Evolutionary conservation across 2,329 filamentous ascomycete genomes (phyloP).

Genomic region (Ceratocystis ficicola): DNA sequence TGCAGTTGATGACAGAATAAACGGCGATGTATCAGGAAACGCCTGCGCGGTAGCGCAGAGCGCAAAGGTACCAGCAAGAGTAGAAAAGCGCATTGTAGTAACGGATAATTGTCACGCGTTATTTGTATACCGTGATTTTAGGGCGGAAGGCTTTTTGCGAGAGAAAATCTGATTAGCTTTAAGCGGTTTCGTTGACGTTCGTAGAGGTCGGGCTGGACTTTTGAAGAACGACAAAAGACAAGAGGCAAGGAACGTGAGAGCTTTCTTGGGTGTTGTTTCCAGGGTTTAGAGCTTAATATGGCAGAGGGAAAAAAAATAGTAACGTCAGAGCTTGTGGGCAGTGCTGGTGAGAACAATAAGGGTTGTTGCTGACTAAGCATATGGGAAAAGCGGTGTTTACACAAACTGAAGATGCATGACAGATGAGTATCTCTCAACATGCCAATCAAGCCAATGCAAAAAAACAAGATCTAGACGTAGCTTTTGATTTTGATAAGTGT

Average conservation of each 20-base stretch:
- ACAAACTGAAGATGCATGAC: neutral
- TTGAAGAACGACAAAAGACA: neutral
- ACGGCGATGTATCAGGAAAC: conserved; percentile 78
- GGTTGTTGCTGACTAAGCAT: neutral
- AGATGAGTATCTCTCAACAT: too few relatives aligned
- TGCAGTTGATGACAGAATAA: conserved; percentile 74
- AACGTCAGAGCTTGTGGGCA: conserved; percentile 11
- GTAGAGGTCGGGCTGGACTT: neutral
- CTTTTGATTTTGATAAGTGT: too few relatives aligned
- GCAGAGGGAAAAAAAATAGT: neutral
- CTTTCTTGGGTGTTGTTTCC: neutral
- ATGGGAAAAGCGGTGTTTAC: neutral
- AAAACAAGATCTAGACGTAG: too few relatives aligned
- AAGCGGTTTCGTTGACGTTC: conserved; percentile 5
- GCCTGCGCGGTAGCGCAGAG: conserved; percentile 51
- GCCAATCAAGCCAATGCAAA: too few relatives aligned
- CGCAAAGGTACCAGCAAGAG: conserved; percentile 40
- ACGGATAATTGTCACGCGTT: neutral
- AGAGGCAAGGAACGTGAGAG: neutral
- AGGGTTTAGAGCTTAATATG: conserved; percentile 8
- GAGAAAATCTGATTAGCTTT: neutral
- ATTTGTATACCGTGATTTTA: neutral
- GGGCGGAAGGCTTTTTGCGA: neutral
- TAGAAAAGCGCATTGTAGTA: conserved; percentile 43
- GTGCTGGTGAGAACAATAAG: neutral